Base-by-base conservation (phyloP, 179 eudicot genomes). In the Drosera spatulata region DNA sequence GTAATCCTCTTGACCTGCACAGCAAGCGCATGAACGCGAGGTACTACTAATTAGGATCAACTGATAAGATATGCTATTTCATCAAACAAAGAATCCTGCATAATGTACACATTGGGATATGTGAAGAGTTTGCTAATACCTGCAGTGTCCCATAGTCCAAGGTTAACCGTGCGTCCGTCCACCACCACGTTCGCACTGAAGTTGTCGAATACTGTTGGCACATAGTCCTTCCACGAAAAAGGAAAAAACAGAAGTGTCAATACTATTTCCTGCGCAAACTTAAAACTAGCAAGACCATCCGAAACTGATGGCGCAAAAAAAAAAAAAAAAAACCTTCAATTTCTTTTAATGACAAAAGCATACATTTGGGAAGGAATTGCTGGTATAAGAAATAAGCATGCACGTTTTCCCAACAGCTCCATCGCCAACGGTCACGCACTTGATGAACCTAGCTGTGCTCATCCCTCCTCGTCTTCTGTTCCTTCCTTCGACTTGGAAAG, bases 131-230 rank as follows among this genome's bases (percentile, higher is more conserved):
- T 7, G 38, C 39, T 3, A 10, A 0, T 38, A 69, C 89, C 89
- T 61, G 89, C 89, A 68, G 89, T 84, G 51, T 84, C 89, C 89
- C 89, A 84, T 3, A 84, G 80, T 63, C 89, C 89, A 39, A 84
- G 67, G 68, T 76, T 84, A 37, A 84, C 84, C 4, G 81, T 74
- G 39, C 70, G 76, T 5, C 84, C 89, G 66, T 77, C 85, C 50
- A 78, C 89, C 53, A 75, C 77, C 58, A 81, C 89, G 69, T 84
- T 84, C 2, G 89, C 89, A 66, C 86, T 82, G 69, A 82, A 82
- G 67, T 82, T 82, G 68, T 82, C 86, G 44, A 82, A 82, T 40
- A 82, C 89, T 2, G 89, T 84, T 39, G 89, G 89, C 53, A 84
- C 89, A 66, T 84, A 84, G 66, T 84, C 89, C 89, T 76, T 37